A percentile compares a stretch with the other conserved stretches of the same genome.
phyloP scores from a whole-genome alignment of 2,329 filamentous ascomycete species.

The Fusarium luffae region DNA sequence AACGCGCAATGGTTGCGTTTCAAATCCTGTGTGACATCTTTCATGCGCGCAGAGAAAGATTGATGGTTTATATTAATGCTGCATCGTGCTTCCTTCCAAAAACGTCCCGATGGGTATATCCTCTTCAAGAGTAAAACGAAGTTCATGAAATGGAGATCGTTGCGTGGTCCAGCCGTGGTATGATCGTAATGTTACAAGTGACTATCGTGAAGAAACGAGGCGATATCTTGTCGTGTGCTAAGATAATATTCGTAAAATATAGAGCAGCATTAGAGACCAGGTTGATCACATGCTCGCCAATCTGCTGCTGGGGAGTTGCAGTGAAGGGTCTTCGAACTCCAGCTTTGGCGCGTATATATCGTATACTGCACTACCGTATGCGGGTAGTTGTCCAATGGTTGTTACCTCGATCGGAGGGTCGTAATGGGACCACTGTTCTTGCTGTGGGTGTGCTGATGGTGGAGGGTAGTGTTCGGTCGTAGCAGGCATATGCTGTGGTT shows the following conservation, averaged over 20 bases:
- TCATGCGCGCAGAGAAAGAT: constrained; percentile 24
- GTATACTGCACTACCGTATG: constrained; percentile 62
- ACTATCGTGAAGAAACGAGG: constrained; percentile 30
- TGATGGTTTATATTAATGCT: constrained; percentile 8
- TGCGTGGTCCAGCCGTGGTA: constrained; percentile 40
- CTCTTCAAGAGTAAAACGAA: constrained; percentile 41
- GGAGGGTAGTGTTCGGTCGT: constrained; percentile 51
- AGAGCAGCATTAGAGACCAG: not conserved
- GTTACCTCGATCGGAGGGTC: constrained; percentile 68
- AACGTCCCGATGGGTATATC: constrained; percentile 48
- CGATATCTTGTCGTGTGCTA: constrained; percentile 9
- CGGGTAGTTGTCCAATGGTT: constrained; percentile 63
- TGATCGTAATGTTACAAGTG: constrained; percentile 43
- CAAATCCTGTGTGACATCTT: constrained; percentile 22
- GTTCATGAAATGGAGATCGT: constrained; percentile 35
- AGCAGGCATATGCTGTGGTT: constrained; percentile 45
- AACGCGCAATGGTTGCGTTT: constrained; percentile 29
- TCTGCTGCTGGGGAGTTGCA: constrained; percentile 69
- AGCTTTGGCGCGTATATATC: constrained; percentile 66
- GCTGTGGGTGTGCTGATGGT: constrained; percentile 54
- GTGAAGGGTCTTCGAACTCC: constrained; percentile 66
- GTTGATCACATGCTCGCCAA: constrained; percentile 65
- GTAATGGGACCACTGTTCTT: constrained; percentile 68
- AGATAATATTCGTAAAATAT: constrained; percentile 32
- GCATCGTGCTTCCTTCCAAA: constrained; percentile 42